Evolutionary conservation across 179 eudicot genomes (phyloP).

Genomic region (Kewa caespitosa): DNA sequence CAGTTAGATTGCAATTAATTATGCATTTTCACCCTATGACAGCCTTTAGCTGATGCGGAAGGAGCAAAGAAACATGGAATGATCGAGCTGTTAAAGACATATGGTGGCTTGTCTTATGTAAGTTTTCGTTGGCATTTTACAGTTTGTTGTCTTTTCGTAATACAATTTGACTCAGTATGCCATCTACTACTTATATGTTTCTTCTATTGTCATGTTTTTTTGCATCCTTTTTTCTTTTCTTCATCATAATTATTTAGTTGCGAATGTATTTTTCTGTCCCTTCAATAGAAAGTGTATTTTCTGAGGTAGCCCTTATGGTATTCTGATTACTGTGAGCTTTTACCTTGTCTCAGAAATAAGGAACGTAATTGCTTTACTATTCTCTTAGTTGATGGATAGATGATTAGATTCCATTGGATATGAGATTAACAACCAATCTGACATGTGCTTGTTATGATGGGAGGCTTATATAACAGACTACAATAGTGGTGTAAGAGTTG

Average conservation of each 20-base stretch:
- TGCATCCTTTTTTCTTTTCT: neutral
- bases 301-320: no score
- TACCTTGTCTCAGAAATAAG: no score
- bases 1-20: conserved; percentile 13
- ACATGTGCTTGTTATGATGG: neutral
- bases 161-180: neutral
- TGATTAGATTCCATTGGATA: neutral
- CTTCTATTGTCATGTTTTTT: neutral
- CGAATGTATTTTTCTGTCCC: no score
- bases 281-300: no score
- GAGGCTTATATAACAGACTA: neutral
- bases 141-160: neutral
- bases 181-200: neutral
- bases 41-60: conserved; percentile 99
- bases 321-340: no score
- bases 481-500: neutral
- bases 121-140: conserved; percentile 35
- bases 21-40: conserved; percentile 33
- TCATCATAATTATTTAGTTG: neutral
- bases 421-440: neutral
- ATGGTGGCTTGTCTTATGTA: conserved; percentile 91
- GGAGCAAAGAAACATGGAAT: conserved; percentile 80
- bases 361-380: neutral
- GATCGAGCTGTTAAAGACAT: conserved; percentile 74
- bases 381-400: neutral